Base-by-base conservation (phyloP, 2,329 filamentous ascomycete species). In the Raffaelea albimanens region DNA sequence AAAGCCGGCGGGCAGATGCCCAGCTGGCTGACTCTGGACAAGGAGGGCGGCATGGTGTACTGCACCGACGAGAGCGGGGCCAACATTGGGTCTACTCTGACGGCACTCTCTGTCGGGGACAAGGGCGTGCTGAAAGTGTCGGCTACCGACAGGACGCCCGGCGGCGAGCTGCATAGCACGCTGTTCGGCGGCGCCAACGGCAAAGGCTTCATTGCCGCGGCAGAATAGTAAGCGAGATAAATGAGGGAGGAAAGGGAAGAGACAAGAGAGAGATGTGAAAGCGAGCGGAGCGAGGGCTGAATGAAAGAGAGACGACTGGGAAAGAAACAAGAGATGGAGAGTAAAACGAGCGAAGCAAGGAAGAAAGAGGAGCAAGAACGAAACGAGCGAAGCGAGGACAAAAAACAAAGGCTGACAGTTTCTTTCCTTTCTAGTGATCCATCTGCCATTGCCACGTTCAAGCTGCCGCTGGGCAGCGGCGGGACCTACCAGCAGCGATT, bases 371-470 rank as follows among this genome's bases (percentile, higher is more conserved):
- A 13, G 13, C 7, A 29, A 13, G 13, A 29, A 29, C 7, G 25
- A 29, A 29, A 29, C 25, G 25, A 29, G 25, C 25, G 25, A 29
- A 29, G 25, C 25, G 25, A 29, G 25, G 25, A 29, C 7, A 29
- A 29, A 13, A 29, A 29, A 29, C 10, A 19, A 16, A 13, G 9
- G 21, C 46, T 44, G 38, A 33, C 23, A 11, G 2, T 10, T 33
- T 11, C 40, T 29, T 44, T 11, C 47, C 21, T 13, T 2, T 20
- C 5, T 23, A 71, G 69, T 51, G 64, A 66, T 25, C 62, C 64
- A 0, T 69, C 67, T 1, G 67, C 64, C 29, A 58, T 72, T 42
- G 66, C 66, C 8, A 70, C 67, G 2, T 71, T 68, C 54, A 62
- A 65, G 51, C 62, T 71, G 3, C 67, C 68, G 2, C 56, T 69